Evolutionary conservation across 331 rosid genomes (phyloP), one percentile per base, ranked within the genome.

Genomic region (Rhamnella rubrinervis): DNA sequence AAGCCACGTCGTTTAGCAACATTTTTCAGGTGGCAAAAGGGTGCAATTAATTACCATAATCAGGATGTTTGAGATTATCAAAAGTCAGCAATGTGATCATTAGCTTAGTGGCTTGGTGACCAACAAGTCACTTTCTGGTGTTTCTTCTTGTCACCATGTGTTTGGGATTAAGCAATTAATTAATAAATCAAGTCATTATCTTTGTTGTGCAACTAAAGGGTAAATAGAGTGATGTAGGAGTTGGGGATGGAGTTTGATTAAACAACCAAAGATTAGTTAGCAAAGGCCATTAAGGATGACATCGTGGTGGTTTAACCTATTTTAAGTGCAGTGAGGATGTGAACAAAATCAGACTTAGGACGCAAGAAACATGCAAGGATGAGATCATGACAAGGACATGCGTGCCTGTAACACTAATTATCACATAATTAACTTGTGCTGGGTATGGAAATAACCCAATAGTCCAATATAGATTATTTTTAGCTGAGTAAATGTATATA

Each of bases 211-310:
- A 77, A 63, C 19, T 41, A 63, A 23, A 11, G 14, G 5, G 57
- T 67, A 71, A 53, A 80, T 73, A 47, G 50, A 55, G 66, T 59
- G 63, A 58, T 13, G 12, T 35, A 31, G 35, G 59, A 67, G 49
- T 14, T 57, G 38, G 66, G 40, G 67, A n/a, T 49, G 40, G 23
- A 18, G 61, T 68, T 68, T 67, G 67, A 61, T 66, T 66, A 59
- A 70, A 68, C 72, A 75, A 80, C 56, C 61, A n/a, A 55, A 70
- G 61, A 74, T 74, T 84, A 35, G 81, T 72, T 76, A 6, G 55
- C 25, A 39, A 15, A 73, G 17, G 65, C 26, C 76, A 28, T 26
- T 1, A 51, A 18, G 55, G 35, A 76, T 73, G 67, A 65, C 73
- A 63, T 59, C 80, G 79, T 8, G 49, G 4, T 56, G 7, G 16